Evolutionary conservation across 768 basidiomycete species (phyloP), one percentile per base, ranked within the genome.

Genomic region (Lactarius evosmus): DNA sequence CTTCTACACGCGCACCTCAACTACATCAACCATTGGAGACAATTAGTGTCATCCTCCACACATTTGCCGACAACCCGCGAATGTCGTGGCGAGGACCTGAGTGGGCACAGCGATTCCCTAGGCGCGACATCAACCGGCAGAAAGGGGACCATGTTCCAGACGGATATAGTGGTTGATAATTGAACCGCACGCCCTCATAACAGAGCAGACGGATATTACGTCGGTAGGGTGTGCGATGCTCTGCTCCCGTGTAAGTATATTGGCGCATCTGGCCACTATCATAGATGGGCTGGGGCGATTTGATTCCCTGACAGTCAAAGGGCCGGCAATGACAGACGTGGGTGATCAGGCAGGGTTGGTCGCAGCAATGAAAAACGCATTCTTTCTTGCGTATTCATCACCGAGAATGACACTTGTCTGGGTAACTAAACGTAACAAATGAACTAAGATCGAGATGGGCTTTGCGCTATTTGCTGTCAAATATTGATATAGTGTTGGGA

Each of bases 141-240:
- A 9, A 36, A 33, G 8, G 19, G 25, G 44, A n/a, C 7, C 6
- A 32, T 25, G 1, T 16, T 40, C 12, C 19, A 22, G 59, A 3
- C 17, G 11, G 44, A 61, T 32, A 7, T 17, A 22, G n/a, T 19
- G 11, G 44, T 16, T 22, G 19, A 58, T 32, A 32, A 2, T 16
- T 2, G 27, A 38, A 19, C 22, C 1, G 11, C 17, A 54, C 41
- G 16, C 41, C 53, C 33, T 19, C 32, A n/a, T 7, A 25, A 8
- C 8, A 32, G 51, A 44, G 17, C 16, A 36, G 27, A n/a, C 46
- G 61, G 61, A 38, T 56, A 50, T 62, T 56, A 62, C 54, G 54
- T 62, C 14, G 33, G 33, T 19, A 29, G 12, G 41, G 19, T n/a
- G 12, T 29, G 27, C 44, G 44, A 29, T 19, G 46, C 46, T 38